Evolutionary conservation across 2,329 filamentous ascomycete species (phyloP).

Genomic region (Cladophialophora chaetospira): DNA sequence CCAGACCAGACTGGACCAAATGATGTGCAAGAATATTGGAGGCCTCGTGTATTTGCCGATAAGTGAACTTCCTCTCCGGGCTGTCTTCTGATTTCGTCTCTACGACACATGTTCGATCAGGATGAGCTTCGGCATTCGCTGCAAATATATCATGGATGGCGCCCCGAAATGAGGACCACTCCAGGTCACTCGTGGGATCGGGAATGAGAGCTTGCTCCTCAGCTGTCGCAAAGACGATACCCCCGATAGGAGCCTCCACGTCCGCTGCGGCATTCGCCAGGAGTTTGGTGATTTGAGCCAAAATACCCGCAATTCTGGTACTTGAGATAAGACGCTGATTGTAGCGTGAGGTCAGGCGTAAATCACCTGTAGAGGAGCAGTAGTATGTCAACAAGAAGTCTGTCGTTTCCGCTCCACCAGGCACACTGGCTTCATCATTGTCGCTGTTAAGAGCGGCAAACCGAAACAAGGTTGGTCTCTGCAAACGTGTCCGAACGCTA

Average conservation of each 20-base stretch:
- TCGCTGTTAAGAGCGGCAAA: slow-evolving; percentile 52
- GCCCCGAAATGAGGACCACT: slow-evolving; percentile 50
- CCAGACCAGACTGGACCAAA: slow-evolving; percentile 70
- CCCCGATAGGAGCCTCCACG: slow-evolving; percentile 44
- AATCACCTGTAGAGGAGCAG: slow-evolving; percentile 32
- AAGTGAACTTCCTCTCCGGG: slow-evolving; percentile 72
- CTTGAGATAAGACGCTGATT: slow-evolving; percentile 51
- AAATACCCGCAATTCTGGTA: slow-evolving; percentile 45
- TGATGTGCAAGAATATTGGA: slow-evolving; percentile 80
- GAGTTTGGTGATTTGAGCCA: slow-evolving; percentile 47
- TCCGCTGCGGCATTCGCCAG: slow-evolving; percentile 44
- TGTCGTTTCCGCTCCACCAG: slow-evolving; percentile 48
- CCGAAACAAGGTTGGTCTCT: slow-evolving; percentile 46
- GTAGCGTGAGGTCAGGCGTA: slow-evolving; percentile 45
- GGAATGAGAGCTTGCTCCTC: slow-evolving; percentile 37
- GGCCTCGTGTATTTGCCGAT: slow-evolving; percentile 81
- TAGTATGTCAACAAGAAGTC: slow-evolving; percentile 46
- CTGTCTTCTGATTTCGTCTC: slow-evolving; percentile 59
- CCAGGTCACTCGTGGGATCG: slow-evolving; percentile 47
- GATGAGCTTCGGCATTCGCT: slow-evolving; percentile 62
- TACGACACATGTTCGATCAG: slow-evolving; percentile 68
- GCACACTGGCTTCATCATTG: slow-evolving; percentile 38
- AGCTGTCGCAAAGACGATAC: slow-evolving; percentile 44
- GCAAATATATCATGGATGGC: slow-evolving; percentile 49
- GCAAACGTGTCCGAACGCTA: slow-evolving; percentile 21